Conservation (phyloP, 306 rosid genomes). For the Glycine soja region DNA sequence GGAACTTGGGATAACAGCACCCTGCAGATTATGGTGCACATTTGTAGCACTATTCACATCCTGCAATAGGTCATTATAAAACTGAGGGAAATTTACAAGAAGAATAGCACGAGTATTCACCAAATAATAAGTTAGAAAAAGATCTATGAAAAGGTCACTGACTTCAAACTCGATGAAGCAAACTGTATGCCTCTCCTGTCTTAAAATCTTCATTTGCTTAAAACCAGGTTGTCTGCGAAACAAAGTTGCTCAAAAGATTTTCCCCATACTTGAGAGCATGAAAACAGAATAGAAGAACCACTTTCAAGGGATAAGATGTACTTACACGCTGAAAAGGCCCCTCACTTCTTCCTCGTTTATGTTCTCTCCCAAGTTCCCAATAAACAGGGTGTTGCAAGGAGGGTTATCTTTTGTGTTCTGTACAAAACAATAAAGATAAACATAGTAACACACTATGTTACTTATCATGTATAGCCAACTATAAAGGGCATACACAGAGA, state of each 20-base stretch:
- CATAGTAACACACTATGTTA: conserved; percentile 5
- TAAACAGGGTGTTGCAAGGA: conserved; percentile 97
- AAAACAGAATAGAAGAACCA: conserved; percentile 32
- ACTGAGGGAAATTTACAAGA: conserved; percentile 22
- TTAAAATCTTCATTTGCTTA: conserved; percentile 97
- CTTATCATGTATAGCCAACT: conserved; percentile 32
- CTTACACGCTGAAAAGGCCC: conserved; percentile 91
- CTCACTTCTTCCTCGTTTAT: conserved; percentile 96
- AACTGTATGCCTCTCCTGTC: conserved; percentile 99
- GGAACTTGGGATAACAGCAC: conserved; percentile 98
- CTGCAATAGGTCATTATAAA: conserved; percentile 57
- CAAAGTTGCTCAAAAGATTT: conserved; percentile 42
- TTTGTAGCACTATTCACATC: conserved; percentile 89
- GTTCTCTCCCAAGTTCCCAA: conserved; percentile 98
- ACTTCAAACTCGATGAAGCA: conserved; percentile 99
- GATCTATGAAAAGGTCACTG: conserved; percentile 46
- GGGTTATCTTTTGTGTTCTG: conserved; percentile 99
- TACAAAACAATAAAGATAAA: conserved; percentile 22
- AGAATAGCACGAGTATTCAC: background rate
- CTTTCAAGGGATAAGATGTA: conserved; percentile 41
- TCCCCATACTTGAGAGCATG: conserved; percentile 23
- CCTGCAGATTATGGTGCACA: conserved; percentile 94
- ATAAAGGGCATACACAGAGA: background rate
- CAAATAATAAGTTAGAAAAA: conserved; percentile 10
- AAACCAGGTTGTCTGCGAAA: conserved; percentile 92